Evolutionary conservation across 1,284 basidiomycete species (phyloP), one percentile per base, ranked within the genome.

Genomic region (Takashimella koratensis): DNA sequence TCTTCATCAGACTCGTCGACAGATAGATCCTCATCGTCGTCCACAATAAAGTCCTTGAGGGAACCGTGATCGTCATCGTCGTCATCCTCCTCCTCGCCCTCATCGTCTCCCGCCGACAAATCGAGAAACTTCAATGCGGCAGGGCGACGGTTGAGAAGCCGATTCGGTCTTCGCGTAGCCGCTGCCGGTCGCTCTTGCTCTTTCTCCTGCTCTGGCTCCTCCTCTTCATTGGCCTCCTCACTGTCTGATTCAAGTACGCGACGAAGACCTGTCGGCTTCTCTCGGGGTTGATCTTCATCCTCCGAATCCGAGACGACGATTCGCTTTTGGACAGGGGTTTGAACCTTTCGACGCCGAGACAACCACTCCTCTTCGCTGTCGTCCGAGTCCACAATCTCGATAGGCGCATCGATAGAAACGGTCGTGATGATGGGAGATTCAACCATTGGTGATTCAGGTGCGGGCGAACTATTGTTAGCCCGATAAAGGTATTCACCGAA

Each of bases 21-120:
- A 13, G 64, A 63, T 21, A 64, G 60, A 44, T 72, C 68, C 20
- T 66, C 66, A 25, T 66, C 62, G 48, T 72, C 70, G 39, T 71
- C 68, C 2, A 74, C 72, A 40, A 74, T 72, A 51, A 74, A 74
- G 49, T 72, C 71, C 24, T 54, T 42, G 46, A 74, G 49, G 11
- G 68, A 71, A 1, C 67, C 71, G 4, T 54, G 26, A 10, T 62
- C 61, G 25, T 66, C 67, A 19, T 67, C 66, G 20, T 62, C 60
- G 24, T 65, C 61, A 16, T 63, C 54, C 13, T 50, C 53, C 4
- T 48, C 26, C n/a, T 56, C 51, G 3, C n/a, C 46, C 21, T 51
- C 56, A 19, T 53, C 59, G 13, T 53, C 57, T 12, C 53, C 51
- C 3, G 50, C 52, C 11, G 43, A 50, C 12, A 25, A 24, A 6